Percentiles rank a stretch among this genome's conserved stretches.
These are phyloP conservation scores for Exserohilum turcica DNA, from an alignment of 2,329 filamentous ascomycete species.

Conservation along the genomic window DNA sequence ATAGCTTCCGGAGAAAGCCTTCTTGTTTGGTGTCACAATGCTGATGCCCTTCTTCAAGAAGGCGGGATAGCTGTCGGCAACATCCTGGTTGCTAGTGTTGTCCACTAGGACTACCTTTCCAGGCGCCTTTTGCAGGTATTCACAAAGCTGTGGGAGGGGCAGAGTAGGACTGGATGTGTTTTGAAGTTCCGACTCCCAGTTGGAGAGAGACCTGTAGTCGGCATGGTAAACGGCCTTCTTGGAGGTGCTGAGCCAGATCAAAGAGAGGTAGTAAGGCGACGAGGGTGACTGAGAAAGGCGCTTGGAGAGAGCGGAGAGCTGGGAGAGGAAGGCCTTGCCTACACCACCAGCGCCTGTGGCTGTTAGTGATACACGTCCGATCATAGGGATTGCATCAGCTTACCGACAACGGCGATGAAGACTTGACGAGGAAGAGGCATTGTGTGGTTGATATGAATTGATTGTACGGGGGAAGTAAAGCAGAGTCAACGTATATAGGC, in stretches of 20 bases:
- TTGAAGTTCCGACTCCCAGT: conserved; percentile 65
- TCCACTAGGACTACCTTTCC: conserved; percentile 84
- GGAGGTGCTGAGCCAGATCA: conserved; percentile 86
- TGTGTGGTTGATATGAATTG: conserved; percentile 17
- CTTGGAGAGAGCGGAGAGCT: conserved; percentile 71
- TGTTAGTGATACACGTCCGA: conserved; percentile 11
- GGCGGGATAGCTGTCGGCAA: conserved; percentile 81
- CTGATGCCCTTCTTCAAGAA: conserved; percentile 83
- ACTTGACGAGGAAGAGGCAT: conserved; percentile 53
- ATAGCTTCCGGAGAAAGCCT: conserved; percentile 85
- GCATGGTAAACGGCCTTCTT: conserved; percentile 78
- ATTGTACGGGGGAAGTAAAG: not conserved
- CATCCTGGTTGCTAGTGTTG: conserved; percentile 89
- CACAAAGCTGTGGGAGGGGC: conserved; percentile 70
- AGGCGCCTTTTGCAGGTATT: conserved; percentile 78
- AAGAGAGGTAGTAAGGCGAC: conserved; percentile 70
- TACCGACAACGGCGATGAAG: conserved; percentile 56
- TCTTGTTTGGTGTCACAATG: conserved; percentile 97
- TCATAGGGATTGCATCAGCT: conserved; percentile 3
- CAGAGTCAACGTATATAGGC: not conserved
- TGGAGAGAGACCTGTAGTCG: conserved; percentile 70
- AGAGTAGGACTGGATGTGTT: conserved; percentile 69
- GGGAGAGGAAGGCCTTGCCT: conserved; percentile 85
- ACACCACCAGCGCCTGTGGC: conserved; percentile 83
- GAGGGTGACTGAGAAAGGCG: conserved; percentile 59